Conservation (phyloP, 140 eudicot genomes). For the Cichorium intybus region DNA sequence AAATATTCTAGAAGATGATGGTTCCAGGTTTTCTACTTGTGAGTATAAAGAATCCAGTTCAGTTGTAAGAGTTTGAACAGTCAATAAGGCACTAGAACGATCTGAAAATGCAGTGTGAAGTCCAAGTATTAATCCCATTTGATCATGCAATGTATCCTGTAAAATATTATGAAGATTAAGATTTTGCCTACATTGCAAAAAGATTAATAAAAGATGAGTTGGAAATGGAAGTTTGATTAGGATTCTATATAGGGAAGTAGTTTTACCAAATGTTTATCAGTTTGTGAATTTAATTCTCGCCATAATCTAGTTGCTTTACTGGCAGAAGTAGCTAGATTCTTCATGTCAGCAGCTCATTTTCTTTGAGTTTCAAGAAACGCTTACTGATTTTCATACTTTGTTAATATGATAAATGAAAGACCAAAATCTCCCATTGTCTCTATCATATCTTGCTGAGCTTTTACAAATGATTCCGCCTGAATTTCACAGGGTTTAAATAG, state of each 20-base stretch:
- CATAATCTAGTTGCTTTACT: constrained; percentile 70
- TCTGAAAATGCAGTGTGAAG: constrained; percentile 78
- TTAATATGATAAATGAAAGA: constrained; percentile 68
- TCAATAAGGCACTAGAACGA: constrained; percentile 78
- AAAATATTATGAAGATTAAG: constrained; percentile 2
- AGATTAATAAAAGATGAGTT: neutral
- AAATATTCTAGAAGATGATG: constrained; percentile 57
- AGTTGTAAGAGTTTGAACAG: constrained; percentile 78
- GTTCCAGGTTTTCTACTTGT: constrained; percentile 63
- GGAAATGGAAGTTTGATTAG: too few species aligned
- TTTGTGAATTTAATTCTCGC: constrained; percentile 67
- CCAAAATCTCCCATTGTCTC: constrained; percentile 91
- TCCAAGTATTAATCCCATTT: constrained; percentile 68
- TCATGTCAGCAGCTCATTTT: constrained; percentile 68
- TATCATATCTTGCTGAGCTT: constrained; percentile 81
- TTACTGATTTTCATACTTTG: constrained; percentile 79
- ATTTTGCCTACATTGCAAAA: neutral
- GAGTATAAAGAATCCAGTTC: constrained; percentile 66
- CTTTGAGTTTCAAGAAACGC: constrained; percentile 57
- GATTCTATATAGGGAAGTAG: too few species aligned
- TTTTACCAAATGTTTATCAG: constrained; percentile 74
- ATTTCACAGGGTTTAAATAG: neutral
- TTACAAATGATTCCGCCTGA: constrained; percentile 78
- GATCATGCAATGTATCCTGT: constrained; percentile 80
- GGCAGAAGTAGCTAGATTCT: constrained; percentile 76